A percentile compares a stretch with the other conserved stretches of the same genome.
Evolutionary conservation across 306 rosid species (phyloP).

Genomic region (Acacia crassicarpa): DNA sequence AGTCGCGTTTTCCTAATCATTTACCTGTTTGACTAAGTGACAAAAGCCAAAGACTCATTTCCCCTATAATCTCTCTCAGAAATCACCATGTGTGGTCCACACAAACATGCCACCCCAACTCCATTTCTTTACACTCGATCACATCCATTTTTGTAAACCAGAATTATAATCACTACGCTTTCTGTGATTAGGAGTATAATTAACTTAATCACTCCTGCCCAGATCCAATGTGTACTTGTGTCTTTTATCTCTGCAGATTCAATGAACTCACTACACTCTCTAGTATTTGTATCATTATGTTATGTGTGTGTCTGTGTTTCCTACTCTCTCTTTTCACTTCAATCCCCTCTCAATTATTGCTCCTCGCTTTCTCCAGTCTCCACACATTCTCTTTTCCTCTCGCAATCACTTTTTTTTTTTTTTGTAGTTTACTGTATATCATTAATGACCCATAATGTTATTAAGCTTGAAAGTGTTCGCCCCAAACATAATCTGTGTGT

Average conservation of each 20-base stretch:
- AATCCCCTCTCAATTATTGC: neutral
- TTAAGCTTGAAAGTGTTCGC: neutral
- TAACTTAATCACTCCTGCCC: slow-evolving; percentile 29
- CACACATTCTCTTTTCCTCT: neutral
- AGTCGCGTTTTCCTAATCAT: slow-evolving; percentile 15
- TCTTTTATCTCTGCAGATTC: neutral
- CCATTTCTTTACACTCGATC: neutral
- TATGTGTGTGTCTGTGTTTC: neutral
- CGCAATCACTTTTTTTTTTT: neutral
- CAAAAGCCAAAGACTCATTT: slow-evolving; percentile 25
- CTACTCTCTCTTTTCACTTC: slow-evolving; percentile 22
- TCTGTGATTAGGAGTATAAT: slow-evolving; percentile 12
- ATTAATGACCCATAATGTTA: neutral
- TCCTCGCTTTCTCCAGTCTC: neutral
- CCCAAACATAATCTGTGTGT: neutral
- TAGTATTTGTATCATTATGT: slow-evolving; percentile 22
- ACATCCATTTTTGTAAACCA: neutral
- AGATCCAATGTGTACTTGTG: slow-evolving; percentile 31
- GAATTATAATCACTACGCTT: neutral
- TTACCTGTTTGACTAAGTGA: slow-evolving; percentile 35
- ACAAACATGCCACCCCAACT: neutral
- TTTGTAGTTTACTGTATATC: neutral
- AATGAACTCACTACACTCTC: neutral
- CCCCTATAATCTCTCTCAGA: neutral
- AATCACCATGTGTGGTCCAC: slow-evolving; percentile 20